Conservation (phyloP, 2,329 filamentous ascomycete species). For the Alternaria panax region DNA sequence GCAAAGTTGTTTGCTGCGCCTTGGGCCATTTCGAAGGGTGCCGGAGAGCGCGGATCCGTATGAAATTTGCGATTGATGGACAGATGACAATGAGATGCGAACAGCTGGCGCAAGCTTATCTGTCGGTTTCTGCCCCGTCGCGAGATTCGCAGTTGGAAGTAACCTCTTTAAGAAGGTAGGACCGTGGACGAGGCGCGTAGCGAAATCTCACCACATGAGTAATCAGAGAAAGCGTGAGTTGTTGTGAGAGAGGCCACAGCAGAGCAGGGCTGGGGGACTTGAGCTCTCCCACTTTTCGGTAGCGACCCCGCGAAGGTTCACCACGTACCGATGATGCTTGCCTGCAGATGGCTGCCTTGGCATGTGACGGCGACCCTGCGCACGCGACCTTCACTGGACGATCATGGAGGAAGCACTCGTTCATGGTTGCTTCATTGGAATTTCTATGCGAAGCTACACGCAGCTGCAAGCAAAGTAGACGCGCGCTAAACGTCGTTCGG, state of each 20-base stretch:
- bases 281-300: slow-evolving; percentile 19
- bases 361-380: slow-evolving; percentile 10
- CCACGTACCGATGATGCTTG: slow-evolving; percentile 16
- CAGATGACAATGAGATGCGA: slow-evolving; percentile 15
- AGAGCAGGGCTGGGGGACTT: neutral
- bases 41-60: slow-evolving; percentile 4
- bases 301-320: slow-evolving; percentile 25
- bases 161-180: slow-evolving; percentile 41
- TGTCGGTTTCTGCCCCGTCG: slow-evolving; percentile 19
- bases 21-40: slow-evolving; percentile 32
- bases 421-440: slow-evolving; percentile 13
- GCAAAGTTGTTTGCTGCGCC: slow-evolving; percentile 71
- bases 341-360: slow-evolving; percentile 23
- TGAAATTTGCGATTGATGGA: slow-evolving; percentile 14
- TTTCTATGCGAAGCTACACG: slow-evolving; percentile 1
- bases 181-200: slow-evolving; percentile 20
- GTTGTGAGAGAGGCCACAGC: neutral
- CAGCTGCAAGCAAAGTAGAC: slow-evolving; percentile 9
- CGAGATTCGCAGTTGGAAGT: slow-evolving; percentile 29
- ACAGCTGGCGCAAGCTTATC: slow-evolving; percentile 37
- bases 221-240: neutral
- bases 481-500: slow-evolving; percentile 14
- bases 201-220: slow-evolving; percentile 2
- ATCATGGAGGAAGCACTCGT: neutral
- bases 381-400: slow-evolving; percentile 2